phyloP scores from a whole-genome alignment of 805 yeast species.

The Tetrapisispora taiwanensis region DNA sequence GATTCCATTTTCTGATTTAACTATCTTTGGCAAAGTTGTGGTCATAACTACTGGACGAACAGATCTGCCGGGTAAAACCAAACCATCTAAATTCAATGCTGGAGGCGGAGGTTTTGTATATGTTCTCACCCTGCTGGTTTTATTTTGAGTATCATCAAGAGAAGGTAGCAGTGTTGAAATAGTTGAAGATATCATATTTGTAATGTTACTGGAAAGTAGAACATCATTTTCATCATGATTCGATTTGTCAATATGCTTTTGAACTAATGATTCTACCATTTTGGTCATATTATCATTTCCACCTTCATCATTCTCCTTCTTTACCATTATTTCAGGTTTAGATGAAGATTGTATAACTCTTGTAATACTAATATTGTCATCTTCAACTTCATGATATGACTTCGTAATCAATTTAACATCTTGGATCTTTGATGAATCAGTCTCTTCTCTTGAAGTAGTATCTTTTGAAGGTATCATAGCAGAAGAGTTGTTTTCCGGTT shows the following conservation, averaged over 20 bases:
- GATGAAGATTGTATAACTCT: neutral
- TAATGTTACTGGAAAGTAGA: constrained; percentile 11
- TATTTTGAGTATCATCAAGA: constrained; percentile 5
- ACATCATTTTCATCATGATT: constrained; percentile 6
- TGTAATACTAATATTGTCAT: neutral
- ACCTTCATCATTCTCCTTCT: neutral
- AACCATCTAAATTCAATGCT: constrained; percentile 23
- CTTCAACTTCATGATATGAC: no score
- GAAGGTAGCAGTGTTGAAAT: constrained; percentile 17
- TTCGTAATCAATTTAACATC: no score
- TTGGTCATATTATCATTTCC: neutral
- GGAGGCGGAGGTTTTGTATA: constrained; percentile 13
- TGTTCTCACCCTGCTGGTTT: constrained; percentile 1
- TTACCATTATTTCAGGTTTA: neutral
- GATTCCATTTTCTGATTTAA: neutral
- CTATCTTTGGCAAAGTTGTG: neutral
- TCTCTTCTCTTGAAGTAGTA: no score
- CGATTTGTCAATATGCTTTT: constrained; percentile 13
- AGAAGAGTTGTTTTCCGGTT: no score
- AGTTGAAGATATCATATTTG: constrained; percentile 17
- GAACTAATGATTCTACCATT: constrained; percentile 16
- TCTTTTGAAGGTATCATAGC: no score
- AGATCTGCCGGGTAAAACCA: constrained; percentile 17
- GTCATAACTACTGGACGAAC: neutral
- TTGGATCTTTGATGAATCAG: neutral